Percentiles rank a stretch among this genome's conserved stretches.
Conservation (phyloP, 805 yeast species). For the Candida maris region DNA sequence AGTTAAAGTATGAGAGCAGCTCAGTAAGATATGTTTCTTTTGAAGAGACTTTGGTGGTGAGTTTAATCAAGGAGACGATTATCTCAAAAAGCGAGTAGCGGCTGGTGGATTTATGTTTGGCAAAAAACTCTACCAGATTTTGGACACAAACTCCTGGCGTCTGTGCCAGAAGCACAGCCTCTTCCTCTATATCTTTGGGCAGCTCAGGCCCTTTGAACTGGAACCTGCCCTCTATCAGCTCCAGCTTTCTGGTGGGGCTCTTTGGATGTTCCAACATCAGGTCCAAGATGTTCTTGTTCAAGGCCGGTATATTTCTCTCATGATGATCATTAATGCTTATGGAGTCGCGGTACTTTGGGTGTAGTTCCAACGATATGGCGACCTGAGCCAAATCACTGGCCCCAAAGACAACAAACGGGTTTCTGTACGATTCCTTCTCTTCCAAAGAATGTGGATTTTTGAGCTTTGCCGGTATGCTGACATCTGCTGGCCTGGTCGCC, state of each 20-base stretch:
- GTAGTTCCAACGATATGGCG: conserved; percentile 10
- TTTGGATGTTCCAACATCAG: conserved; percentile 11
- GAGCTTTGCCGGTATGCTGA: conserved; percentile 7
- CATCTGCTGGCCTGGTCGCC: too few relatives aligned
- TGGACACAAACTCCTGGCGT: not conserved
- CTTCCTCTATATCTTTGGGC: conserved; percentile 4
- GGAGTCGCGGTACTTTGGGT: conserved; percentile 14
- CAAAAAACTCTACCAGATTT: conserved; percentile 3
- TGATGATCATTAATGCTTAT: conserved; percentile 18
- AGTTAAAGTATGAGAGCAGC: conserved; percentile 4
- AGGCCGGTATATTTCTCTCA: conserved; percentile 5
- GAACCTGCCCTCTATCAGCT: not conserved
- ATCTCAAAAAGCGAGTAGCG: conserved; percentile 11
- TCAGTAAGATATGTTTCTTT: conserved; percentile 4
- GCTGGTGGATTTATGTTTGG: not conserved
- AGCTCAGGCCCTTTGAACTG: conserved; percentile 3
- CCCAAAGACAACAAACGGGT: conserved; percentile 15
- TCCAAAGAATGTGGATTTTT: conserved; percentile 9
- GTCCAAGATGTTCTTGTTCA: conserved; percentile 11
- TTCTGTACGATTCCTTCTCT: conserved; percentile 13
- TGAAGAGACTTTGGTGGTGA: not conserved
- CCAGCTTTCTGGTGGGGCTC: not conserved
- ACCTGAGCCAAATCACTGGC: conserved; percentile 14
- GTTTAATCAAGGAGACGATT: conserved; percentile 7
- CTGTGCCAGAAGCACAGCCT: not conserved